Conservation (phyloP, 2,329 filamentous ascomycete genomes). For the Albophoma yamanashiensis region DNA sequence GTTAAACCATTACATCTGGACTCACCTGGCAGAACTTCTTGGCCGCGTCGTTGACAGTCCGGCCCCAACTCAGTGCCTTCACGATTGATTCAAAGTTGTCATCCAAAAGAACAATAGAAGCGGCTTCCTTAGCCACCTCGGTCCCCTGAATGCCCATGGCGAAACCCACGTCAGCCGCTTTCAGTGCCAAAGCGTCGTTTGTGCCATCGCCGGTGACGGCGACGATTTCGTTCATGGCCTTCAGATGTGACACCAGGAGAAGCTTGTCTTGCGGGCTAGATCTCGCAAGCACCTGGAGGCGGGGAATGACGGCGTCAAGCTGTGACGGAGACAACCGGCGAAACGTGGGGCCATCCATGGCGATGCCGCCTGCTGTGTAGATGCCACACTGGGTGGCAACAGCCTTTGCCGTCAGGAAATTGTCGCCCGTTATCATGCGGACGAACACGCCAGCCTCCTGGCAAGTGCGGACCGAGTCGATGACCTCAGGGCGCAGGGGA, state of each 20-base stretch:
- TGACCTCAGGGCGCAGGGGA: constrained; percentile 52
- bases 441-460: constrained; percentile 55
- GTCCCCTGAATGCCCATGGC: constrained; percentile 59
- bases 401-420: constrained; percentile 31
- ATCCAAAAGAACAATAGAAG: constrained; percentile 53
- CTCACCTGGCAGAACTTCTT: constrained; percentile 50
- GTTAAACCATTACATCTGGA: too few relatives aligned
- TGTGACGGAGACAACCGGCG: constrained; percentile 40
- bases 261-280: constrained; percentile 62
- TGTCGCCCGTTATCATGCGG: constrained; percentile 49
- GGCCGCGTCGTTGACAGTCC: constrained; percentile 52
- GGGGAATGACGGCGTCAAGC: constrained; percentile 41
- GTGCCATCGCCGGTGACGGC: constrained; percentile 58
- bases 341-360: constrained; percentile 47
- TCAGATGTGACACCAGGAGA: constrained; percentile 51
- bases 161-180: constrained; percentile 56
- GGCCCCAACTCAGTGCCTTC: constrained; percentile 50
- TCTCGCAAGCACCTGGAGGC: constrained; percentile 56
- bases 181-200: constrained; percentile 55
- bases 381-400: constrained; percentile 32
- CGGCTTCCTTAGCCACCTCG: constrained; percentile 56
- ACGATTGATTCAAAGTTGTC: constrained; percentile 57
- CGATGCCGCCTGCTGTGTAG: constrained; percentile 51
- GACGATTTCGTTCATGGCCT: constrained; percentile 55
- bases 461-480: constrained; percentile 50